phyloP scores from a whole-genome alignment of 345 rosid species.

The Corymbia maculata region DNA sequence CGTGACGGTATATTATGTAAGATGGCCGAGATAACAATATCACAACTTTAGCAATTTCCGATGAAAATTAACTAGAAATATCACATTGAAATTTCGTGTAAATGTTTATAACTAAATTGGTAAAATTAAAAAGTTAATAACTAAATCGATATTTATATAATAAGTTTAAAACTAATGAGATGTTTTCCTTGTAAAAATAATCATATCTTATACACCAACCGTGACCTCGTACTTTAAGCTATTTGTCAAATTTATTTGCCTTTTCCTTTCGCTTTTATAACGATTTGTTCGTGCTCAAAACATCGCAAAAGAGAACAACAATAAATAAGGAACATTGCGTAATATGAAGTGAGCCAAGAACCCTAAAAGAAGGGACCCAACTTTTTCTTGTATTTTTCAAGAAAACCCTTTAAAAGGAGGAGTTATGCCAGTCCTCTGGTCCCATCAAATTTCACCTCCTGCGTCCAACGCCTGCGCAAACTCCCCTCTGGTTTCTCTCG shows the following conservation, averaged over 20 bases:
- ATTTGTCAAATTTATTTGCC: neutral
- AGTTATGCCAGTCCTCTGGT: neutral
- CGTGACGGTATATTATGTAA: fast-evolving
- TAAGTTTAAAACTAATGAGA: too few species aligned
- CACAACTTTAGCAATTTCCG: too few species aligned
- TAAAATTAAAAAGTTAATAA: too few species aligned
- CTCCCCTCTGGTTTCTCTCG: neutral
- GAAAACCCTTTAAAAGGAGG: neutral
- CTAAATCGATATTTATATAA: too few species aligned
- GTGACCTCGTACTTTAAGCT: neutral
- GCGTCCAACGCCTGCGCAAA: neutral
- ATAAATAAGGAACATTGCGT: neutral
- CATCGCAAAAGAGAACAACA: neutral
- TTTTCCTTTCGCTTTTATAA: neutral
- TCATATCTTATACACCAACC: too few species aligned
- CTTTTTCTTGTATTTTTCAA: neutral
- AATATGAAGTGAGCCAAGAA: neutral
- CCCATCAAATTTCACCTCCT: neutral
- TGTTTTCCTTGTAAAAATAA: neutral
- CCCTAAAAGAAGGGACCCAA: neutral
- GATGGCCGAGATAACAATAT: too few species aligned
- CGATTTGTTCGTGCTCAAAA: neutral
- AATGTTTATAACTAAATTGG: neutral
- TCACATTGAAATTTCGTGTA: too few species aligned
- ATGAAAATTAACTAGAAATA: too few species aligned